Evolutionary conservation across 768 basidiomycete species (phyloP), one percentile per base, ranked within the genome.

Genomic region (Fomitopsis serialis): DNA sequence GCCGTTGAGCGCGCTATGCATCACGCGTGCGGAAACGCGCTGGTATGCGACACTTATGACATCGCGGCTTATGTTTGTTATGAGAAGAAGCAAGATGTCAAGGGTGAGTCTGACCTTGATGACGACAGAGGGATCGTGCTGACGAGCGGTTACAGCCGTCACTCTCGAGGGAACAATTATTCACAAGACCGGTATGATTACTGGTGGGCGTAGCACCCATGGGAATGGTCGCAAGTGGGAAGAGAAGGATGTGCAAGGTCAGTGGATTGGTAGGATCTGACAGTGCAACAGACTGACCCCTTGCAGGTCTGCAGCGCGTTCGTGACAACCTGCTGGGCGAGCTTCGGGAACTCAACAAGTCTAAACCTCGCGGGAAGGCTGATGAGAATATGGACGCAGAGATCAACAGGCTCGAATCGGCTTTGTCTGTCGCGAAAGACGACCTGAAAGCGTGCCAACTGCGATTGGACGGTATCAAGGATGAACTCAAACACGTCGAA

Each of bases 141-240:
- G 29, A 32, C 29, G 11, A 6, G 29, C 29, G 29, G 11, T 32
- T 6, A 50, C 53, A 95, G 97, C 95, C 55, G 97, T 99, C 21
- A 97, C 97, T 0, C 74, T 99, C 42, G 95, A 98, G 42, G 97
- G 97, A 1, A 98, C 95, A 2, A 75, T 99, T 55, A 98, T 99
- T 45, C 97, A 99, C 69, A 95, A 95, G 74, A 94, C 92, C 59
- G 97, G 97, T 56, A 72, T 96, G 45, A 98, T 99, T 65, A 99
- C 97, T 32, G 97, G 97, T 72, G 97, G 97, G 24, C 77, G 83
- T 45, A 91, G 92, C 61, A 79, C 86, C 0, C 85, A 87, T 56
- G 78, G 75, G 44, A 83, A 69, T n/a, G 79, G 78, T 37, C 89
- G 90, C 72, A 93, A 92, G 65, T 98, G 93, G 87, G 92, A 96